These are phyloP conservation scores for Fraxinus quadrangulata DNA, from an alignment of 257 asterid species.

Conservation along the genomic window DNA sequence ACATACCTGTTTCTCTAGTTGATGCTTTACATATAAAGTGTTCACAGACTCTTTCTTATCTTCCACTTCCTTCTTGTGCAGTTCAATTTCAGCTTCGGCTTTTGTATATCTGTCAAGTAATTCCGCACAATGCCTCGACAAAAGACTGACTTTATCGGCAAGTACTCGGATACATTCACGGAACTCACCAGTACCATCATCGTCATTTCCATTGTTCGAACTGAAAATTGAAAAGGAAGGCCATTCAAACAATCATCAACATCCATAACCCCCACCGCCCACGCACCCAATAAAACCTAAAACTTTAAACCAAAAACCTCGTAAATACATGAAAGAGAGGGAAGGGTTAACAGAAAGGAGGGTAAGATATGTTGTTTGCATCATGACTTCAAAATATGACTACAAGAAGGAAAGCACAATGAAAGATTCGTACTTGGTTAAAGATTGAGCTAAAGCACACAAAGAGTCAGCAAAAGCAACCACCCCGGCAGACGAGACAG, in stretches of 20 bases:
- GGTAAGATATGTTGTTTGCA: conserved; percentile 8
- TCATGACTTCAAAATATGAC: neutral
- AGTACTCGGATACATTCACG: conserved; percentile 78
- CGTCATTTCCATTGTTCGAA: conserved; percentile 62
- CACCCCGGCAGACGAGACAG: conserved; percentile 64
- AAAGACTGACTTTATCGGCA: conserved; percentile 74
- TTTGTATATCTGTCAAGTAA: conserved; percentile 71
- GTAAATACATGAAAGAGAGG: neutral
- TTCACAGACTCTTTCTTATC: conserved; percentile 80
- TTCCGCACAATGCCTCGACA: conserved; percentile 72
- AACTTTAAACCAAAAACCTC: neutral
- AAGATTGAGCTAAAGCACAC: conserved; percentile 68
- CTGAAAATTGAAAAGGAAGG: conserved; percentile 39
- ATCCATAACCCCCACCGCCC: conserved; percentile 9
- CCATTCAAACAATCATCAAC: conserved; percentile 20
- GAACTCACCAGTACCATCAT: conserved; percentile 71
- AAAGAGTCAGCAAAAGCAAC: conserved; percentile 66
- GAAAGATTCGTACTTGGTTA: conserved; percentile 54
- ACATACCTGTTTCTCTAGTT: conserved; percentile 88
- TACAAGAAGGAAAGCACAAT: neutral
- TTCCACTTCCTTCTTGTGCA: conserved; percentile 69
- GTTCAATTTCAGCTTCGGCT: conserved; percentile 66
- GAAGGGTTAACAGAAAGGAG: neutral
- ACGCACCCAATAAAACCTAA: neutral
- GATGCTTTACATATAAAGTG: conserved; percentile 80